These are phyloP conservation scores for Chytriomyces confervae DNA, from an alignment of 192 early-diverging fungal species.

Conservation along the genomic window DNA sequence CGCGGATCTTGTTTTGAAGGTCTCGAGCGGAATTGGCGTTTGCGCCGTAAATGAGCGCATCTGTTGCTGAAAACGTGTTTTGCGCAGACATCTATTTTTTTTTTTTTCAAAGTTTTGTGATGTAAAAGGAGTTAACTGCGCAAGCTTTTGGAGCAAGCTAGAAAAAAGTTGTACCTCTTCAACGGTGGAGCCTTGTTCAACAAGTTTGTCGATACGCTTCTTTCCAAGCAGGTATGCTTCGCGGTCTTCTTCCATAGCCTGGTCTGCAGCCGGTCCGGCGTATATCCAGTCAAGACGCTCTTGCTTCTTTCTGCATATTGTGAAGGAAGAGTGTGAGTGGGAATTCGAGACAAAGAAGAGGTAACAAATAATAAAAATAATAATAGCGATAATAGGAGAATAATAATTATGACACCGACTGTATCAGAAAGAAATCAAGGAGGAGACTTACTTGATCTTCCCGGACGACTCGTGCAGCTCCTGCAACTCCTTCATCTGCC, in stretches of 20 bases:
- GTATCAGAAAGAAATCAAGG: neutral
- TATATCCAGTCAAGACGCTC: slow-evolving; percentile 98
- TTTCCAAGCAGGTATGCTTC: slow-evolving; percentile 94
- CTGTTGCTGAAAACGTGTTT: slow-evolving; percentile 27
- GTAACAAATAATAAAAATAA: neutral
- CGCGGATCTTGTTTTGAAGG: slow-evolving; percentile 80
- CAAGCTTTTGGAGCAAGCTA: neutral
- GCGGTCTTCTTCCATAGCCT: slow-evolving; percentile 67
- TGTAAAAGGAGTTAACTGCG: neutral
- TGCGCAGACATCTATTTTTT: slow-evolving; percentile 35
- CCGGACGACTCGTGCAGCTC: slow-evolving; percentile 70
- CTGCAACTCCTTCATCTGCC: slow-evolving; percentile 84
- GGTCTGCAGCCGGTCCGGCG: slow-evolving; percentile 63
- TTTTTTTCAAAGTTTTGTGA: neutral
- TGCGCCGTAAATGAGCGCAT: slow-evolving; percentile 51
- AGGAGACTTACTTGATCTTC: slow-evolving; percentile 31
- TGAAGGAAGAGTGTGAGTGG: neutral
- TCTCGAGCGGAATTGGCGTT: slow-evolving; percentile 82
- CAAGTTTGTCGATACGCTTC: slow-evolving; percentile 73
- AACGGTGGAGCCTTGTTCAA: slow-evolving; percentile 51
- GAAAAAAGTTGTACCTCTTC: slow-evolving; percentile 42
- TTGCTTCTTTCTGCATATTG: slow-evolving; percentile 51
- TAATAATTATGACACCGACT: neutral
- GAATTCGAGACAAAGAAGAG: neutral
- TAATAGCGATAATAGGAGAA: neutral